These are phyloP conservation scores for Penicillium cosmopolitanum DNA, from an alignment of 495 filamentous ascomycete species.

Conservation along the genomic window DNA sequence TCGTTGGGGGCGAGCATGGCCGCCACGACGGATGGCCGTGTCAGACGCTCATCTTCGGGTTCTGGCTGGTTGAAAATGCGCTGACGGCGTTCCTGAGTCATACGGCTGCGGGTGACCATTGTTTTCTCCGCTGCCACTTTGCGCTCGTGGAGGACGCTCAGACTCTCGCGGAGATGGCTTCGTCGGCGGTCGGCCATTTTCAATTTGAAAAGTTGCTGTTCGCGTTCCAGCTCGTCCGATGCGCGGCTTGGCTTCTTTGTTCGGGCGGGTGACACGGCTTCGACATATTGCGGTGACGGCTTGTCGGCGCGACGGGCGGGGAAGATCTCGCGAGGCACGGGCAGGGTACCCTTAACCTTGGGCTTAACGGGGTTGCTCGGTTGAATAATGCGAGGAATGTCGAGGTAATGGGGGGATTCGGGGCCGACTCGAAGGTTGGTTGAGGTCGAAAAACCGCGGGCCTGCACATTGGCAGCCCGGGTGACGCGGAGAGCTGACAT, in stretches of 20 bases:
- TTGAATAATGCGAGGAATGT: conserved; percentile 61
- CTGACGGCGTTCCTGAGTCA: conserved; percentile 47
- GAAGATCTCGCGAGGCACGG: conserved; percentile 70
- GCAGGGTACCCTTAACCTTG: conserved; percentile 70
- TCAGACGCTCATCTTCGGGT: conserved; percentile 65
- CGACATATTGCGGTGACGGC: conserved; percentile 55
- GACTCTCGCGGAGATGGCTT: conserved; percentile 64
- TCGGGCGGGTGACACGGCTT: conserved; percentile 44
- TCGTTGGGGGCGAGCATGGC: conserved; percentile 45
- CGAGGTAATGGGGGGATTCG: conserved; percentile 74
- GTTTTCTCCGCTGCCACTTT: conserved; percentile 49
- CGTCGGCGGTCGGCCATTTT: conserved; percentile 62
- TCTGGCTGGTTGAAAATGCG: conserved; percentile 52
- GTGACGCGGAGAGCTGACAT: conserved; percentile 48
- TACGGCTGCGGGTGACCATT: conserved; percentile 38
- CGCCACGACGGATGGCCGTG: conserved; percentile 51
- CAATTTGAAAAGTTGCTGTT: conserved; percentile 64
- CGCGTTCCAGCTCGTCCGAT: conserved; percentile 43
- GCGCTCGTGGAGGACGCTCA: conserved; percentile 59
- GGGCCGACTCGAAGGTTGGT: conserved; percentile 51
- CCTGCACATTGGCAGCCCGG: conserved; percentile 49
- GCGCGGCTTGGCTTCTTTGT: conserved; percentile 30
- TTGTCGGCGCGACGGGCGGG: conserved; percentile 52
- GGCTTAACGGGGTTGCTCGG: conserved; percentile 47
- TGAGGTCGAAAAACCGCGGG: conserved; percentile 48